A percentile compares a stretch with the other conserved stretches of the same genome.
Evolutionary conservation across 306 rosid species (phyloP).

Genomic region (Cucurbita moschata): DNA sequence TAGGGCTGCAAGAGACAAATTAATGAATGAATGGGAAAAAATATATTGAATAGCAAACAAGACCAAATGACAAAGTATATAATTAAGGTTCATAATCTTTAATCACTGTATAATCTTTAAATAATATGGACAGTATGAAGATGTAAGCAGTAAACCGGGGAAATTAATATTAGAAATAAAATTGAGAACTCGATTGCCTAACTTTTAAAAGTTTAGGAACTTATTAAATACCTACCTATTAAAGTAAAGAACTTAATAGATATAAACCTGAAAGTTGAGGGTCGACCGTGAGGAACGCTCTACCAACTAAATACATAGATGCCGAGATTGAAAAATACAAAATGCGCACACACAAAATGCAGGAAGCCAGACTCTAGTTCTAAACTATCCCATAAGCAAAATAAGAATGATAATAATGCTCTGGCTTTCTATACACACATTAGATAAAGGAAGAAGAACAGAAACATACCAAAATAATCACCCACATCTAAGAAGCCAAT

Average conservation of each 20-base stretch:
- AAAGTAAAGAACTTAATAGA: no score
- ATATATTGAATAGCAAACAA: background rate
- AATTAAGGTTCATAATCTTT: background rate
- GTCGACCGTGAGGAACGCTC: no score
- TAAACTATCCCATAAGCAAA: background rate
- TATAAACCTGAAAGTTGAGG: no score
- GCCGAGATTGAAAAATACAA: no score
- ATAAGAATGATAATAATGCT: background rate
- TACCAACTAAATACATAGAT: no score
- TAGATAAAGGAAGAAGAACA: background rate
- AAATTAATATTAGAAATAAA: no score
- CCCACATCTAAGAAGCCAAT: constrained; percentile 29
- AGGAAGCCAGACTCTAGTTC: background rate
- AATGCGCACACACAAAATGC: background rate
- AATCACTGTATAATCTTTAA: no score
- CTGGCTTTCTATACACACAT: constrained; percentile 1
- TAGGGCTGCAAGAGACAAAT: constrained; percentile 29
- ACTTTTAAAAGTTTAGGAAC: no score
- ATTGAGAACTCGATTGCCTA: no score
- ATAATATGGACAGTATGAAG: no score
- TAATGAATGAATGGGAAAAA: background rate
- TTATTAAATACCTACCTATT: no score
- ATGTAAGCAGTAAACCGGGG: no score
- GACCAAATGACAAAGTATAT: background rate
- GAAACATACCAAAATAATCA: constrained; percentile 46